phyloP scores from a whole-genome alignment of 768 basidiomycete species.

The Favolaschia claudopus region DNA sequence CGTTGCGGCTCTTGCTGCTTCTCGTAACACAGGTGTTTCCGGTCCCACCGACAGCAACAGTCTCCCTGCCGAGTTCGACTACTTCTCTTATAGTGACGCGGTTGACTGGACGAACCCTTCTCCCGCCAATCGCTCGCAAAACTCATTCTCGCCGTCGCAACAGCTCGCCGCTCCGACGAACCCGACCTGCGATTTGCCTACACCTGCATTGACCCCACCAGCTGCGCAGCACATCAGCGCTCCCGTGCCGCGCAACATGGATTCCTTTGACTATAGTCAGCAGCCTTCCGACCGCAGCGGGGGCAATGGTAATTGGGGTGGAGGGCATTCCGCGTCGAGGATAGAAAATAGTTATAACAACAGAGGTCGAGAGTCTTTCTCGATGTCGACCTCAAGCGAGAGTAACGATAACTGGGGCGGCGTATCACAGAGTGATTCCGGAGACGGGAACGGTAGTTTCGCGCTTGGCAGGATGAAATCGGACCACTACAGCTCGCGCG shows the following conservation, averaged over 20 bases:
- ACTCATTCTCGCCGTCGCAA: slow-evolving; percentile 24
- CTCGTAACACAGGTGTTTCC: slow-evolving; percentile 7
- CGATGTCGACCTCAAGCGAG: background rate
- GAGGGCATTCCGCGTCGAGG: background rate
- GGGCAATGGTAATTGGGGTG: background rate
- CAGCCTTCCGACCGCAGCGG: background rate
- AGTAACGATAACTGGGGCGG: background rate
- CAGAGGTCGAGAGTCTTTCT: too few species aligned
- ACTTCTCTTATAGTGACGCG: slow-evolving; percentile 20
- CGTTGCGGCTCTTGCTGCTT: slow-evolving; percentile 24
- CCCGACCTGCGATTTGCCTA: background rate
- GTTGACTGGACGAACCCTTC: slow-evolving; percentile 16
- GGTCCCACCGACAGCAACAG: background rate
- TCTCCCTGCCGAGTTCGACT: slow-evolving; percentile 24
- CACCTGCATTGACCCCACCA: background rate
- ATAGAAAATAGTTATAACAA: background rate
- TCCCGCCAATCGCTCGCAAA: slow-evolving; percentile 13
- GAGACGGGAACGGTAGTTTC: slow-evolving; percentile 1
- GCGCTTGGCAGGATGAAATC: slow-evolving; percentile 24
- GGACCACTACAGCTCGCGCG: background rate
- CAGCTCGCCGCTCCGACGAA: slow-evolving; percentile 8
- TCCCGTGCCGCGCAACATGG: slow-evolving; percentile 7
- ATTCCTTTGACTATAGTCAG: slow-evolving; percentile 18
- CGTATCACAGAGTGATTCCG: too few species aligned
- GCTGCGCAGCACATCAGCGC: slow-evolving; percentile 5